Evolutionary conservation across 345 rosid genomes (phyloP), one percentile per base, ranked within the genome.

Genomic region (Tarenaya hassleriana): DNA sequence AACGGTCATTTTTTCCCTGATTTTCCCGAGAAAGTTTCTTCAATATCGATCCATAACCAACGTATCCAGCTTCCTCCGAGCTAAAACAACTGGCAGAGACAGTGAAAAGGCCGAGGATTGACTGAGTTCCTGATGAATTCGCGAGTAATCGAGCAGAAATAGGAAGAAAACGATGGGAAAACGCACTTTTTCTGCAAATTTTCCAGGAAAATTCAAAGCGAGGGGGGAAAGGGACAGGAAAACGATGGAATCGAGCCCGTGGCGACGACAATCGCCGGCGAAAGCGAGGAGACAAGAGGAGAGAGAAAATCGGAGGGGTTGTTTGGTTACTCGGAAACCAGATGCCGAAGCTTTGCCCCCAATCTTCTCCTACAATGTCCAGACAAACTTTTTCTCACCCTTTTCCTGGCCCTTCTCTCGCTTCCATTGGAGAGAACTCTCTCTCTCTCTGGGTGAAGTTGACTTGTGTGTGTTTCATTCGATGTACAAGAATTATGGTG

Each of bases 261-360:
- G 29, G 29, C 59, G 58, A 37, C 45, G 11, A 48, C 39, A 21
- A 14, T 9, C 27, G 55, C 76, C 64, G 54, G 54, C 20, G 18
- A 53, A 34, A 43, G 7, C 13, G 3, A 55, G 43, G 24, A 32
- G 48, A 56, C 14, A 34, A 34, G 10, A 12, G 14, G 60, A 43
- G 34, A n/a, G 42, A 27, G 21, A 0, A n/a, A 15, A 50, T 7
- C 17, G 59, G 31, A 32, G 20, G 9, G 24, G 42, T 33, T 63
- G 67, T 32, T 24, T 40, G 61, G 66, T 15, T 45, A 19, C n/a
- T 48, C 6, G 55, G 54, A 54, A 69, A 65, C 69, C 48, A 61
- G 56, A 63, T 52, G 73, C 62, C 47, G 67, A 63, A 60, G 49
- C 64, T 57, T 60, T 77, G 73, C 47, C 69, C 73, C 76, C 76